Percentiles rank a stretch among this genome's conserved stretches.
phyloP scores from a whole-genome alignment of 371 early-diverging fungal genomes.

The Mucor velutinosus region DNA sequence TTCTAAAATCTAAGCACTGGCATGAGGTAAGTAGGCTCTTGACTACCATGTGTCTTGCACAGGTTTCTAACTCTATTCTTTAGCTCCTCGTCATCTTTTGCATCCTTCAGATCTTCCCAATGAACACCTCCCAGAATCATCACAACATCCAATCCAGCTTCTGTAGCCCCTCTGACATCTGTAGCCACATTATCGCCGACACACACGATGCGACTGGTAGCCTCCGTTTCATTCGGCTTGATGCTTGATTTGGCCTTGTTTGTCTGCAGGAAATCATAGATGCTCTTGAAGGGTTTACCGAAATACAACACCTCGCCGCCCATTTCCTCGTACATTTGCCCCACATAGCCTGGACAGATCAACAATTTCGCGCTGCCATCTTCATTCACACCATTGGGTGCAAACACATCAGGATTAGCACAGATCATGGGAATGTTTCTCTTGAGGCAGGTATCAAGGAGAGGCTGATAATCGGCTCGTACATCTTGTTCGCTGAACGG shows the following conservation, averaged over 20 bases:
- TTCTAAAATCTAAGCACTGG: constrained; percentile 19
- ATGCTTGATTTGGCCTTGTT: constrained; percentile 9
- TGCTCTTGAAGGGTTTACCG: constrained; percentile 47
- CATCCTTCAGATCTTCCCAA: constrained; percentile 18
- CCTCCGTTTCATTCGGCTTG: not conserved
- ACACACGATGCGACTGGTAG: constrained; percentile 26
- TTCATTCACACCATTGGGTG: constrained; percentile 39
- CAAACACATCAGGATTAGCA: constrained; percentile 51
- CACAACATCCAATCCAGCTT: constrained; percentile 42
- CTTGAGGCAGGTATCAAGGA: constrained; percentile 27
- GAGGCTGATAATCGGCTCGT: constrained; percentile 29
- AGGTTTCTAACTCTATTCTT: constrained; percentile 16
- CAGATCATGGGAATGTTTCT: constrained; percentile 37
- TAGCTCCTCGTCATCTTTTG: constrained; percentile 18
- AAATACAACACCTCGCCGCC: constrained; percentile 50
- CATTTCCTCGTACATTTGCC: constrained; percentile 42
- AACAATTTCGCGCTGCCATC: constrained; percentile 34
- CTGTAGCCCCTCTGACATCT: constrained; percentile 42
- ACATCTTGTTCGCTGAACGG: constrained; percentile 28
- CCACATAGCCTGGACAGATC: constrained; percentile 45
- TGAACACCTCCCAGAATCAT: constrained; percentile 59
- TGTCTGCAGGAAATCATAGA: constrained; percentile 36
- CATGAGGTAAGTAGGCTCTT: constrained; percentile 38
- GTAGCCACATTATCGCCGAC: constrained; percentile 50
- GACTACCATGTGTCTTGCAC: constrained; percentile 19